Percentiles rank a stretch among this genome's conserved stretches.
phyloP scores from a whole-genome alignment of 352 stramenopile species.

The Thraustochytrium aureum region DNA sequence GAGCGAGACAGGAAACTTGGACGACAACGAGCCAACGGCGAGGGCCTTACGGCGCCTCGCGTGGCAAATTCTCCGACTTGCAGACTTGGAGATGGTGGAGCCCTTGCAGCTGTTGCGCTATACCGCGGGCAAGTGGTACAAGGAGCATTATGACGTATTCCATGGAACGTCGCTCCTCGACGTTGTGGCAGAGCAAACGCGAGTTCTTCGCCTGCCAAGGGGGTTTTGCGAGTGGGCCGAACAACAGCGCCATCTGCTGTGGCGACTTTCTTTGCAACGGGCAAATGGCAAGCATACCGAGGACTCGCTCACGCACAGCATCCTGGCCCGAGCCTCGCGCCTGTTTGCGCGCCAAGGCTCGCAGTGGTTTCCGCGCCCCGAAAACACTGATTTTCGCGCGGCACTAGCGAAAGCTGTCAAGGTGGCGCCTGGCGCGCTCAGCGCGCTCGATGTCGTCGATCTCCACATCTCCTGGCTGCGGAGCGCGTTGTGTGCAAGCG shows the following conservation, averaged over 20 bases:
- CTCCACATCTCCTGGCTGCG: conserved; percentile 27
- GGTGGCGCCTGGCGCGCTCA: background rate
- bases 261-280: no score
- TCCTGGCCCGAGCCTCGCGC: background rate
- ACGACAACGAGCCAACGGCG: background rate
- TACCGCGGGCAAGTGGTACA: conserved; percentile 52
- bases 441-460: background rate
- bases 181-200: background rate
- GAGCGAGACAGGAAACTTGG: conserved; percentile 40
- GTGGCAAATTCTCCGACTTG: conserved; percentile 19
- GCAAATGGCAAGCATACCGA: background rate
- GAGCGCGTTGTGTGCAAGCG: conserved; percentile 1
- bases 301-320: background rate
- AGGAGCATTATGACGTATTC: conserved; percentile 54
- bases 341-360: background rate
- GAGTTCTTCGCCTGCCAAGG: background rate
- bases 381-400: background rate
- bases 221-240: background rate
- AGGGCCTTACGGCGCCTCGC: background rate
- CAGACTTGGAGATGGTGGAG: conserved; percentile 40
- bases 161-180: background rate
- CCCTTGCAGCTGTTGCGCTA: conserved; percentile 35
- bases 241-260: conserved; percentile 22
- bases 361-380: background rate
- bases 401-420: background rate